phyloP scores from a whole-genome alignment of 768 basidiomycete species.

The Mycena rosella region DNA sequence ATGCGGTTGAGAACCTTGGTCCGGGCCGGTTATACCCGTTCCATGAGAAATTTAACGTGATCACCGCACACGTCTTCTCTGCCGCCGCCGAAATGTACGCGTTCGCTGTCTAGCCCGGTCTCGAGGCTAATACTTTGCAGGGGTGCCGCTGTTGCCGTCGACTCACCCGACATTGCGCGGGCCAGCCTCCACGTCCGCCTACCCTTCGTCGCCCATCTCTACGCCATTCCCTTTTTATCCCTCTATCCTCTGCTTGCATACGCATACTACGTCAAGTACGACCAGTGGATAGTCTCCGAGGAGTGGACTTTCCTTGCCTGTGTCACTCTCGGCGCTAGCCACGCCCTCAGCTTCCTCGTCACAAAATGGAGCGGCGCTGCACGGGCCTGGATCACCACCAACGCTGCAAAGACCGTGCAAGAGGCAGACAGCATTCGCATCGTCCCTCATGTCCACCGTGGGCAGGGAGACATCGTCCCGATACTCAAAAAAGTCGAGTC shows the following conservation, averaged over 20 bases:
- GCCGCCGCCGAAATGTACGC: constrained; percentile 33
- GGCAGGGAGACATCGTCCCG: constrained; percentile 90
- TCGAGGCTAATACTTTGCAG: constrained; percentile 42
- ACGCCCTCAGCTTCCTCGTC: constrained; percentile 92
- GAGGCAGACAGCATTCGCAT: constrained; percentile 87
- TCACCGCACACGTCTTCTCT: constrained; percentile 23
- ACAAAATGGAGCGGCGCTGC: constrained; percentile 91
- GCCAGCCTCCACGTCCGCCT: constrained; percentile 76
- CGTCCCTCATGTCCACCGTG: constrained; percentile 83
- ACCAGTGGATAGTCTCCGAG: constrained; percentile 90
- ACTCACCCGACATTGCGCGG: constrained; percentile 75
- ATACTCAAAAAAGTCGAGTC: constrained; percentile 71
- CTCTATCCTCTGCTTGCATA: constrained; percentile 89
- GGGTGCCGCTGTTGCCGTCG: constrained; percentile 61
- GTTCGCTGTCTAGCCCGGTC: constrained; percentile 2
- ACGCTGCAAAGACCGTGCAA: constrained; percentile 74
- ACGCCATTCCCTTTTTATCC: constrained; percentile 81
- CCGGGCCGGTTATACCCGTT: no score
- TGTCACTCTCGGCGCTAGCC: constrained; percentile 84
- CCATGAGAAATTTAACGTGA: background rate
- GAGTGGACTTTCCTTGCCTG: constrained; percentile 99
- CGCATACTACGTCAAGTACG: constrained; percentile 92
- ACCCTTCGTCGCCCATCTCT: constrained; percentile 80
- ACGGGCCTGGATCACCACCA: constrained; percentile 84
- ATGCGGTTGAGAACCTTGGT: no score